Evolutionary conservation across 192 early-diverging fungal genomes (phyloP).

Genomic region (Mortierella hygrophila): DNA sequence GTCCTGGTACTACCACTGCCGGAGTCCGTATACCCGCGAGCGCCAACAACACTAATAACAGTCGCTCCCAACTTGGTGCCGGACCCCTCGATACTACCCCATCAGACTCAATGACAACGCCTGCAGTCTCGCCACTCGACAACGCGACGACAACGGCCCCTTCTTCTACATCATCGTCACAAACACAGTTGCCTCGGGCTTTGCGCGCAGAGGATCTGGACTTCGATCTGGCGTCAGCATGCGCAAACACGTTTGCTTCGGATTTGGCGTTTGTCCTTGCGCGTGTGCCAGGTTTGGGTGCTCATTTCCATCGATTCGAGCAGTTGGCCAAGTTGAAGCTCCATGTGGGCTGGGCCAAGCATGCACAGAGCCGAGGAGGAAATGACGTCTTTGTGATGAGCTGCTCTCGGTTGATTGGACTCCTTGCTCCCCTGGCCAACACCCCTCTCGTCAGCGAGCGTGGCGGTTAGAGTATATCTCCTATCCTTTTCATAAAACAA

Average conservation of each 20-base stretch:
- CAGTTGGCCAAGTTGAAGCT: slow-evolving; percentile 52
- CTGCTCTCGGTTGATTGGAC: slow-evolving; percentile 39
- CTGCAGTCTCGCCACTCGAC: neutral
- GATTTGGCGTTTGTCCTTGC: slow-evolving; percentile 49
- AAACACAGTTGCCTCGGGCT: slow-evolving; percentile 1
- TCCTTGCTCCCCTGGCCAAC: slow-evolving; percentile 46
- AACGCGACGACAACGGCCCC: neutral
- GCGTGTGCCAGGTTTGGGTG: slow-evolving; percentile 45
- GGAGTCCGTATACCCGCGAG: slow-evolving; percentile 1
- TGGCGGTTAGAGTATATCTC: slow-evolving; percentile 16
- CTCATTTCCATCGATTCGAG: slow-evolving; percentile 54
- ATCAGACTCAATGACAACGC: neutral
- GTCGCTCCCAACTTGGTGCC: neutral
- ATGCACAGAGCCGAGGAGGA: slow-evolving; percentile 52
- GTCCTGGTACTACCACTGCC: slow-evolving; percentile 12
- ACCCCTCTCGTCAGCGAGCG: slow-evolving; percentile 51
- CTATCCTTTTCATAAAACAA: neutral
- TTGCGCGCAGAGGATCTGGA: slow-evolving; percentile 33
- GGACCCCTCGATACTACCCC: neutral
- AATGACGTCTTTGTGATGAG: slow-evolving; percentile 58
- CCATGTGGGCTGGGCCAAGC: slow-evolving; percentile 53
- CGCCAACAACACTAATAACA: neutral
- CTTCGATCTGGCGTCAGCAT: slow-evolving; percentile 50
- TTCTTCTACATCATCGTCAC: neutral
- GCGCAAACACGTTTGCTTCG: slow-evolving; percentile 50